Conservation (phyloP, 2,329 filamentous ascomycete genomes). For the Amauroascus verrucosus region DNA sequence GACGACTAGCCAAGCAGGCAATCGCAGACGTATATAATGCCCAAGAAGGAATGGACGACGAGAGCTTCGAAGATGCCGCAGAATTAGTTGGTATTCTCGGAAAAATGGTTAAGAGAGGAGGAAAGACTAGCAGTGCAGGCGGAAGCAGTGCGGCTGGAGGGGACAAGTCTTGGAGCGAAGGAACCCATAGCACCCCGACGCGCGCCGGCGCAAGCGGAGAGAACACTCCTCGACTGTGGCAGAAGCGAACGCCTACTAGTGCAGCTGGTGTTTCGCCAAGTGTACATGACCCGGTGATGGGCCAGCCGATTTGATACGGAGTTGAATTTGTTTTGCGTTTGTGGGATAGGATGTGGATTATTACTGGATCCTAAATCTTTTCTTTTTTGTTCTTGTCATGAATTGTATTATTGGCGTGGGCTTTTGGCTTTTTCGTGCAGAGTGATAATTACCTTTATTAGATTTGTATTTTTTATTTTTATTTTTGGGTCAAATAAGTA, state of each 20-base stretch:
- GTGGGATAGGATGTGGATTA: background rate
- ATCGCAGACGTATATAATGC: constrained; percentile 88
- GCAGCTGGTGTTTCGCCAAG: constrained; percentile 3
- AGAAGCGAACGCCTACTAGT: constrained; percentile 9
- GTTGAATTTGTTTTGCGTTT: background rate
- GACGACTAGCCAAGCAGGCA: constrained; percentile 66
- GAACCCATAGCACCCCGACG: constrained; percentile 23
- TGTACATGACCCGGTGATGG: background rate
- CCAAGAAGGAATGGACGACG: constrained; percentile 84
- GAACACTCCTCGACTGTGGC: constrained; percentile 13
- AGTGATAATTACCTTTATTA: background rate
- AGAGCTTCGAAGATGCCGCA: constrained; percentile 86
- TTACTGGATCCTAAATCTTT: background rate
- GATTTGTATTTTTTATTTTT: background rate
- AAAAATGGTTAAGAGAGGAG: constrained; percentile 74
- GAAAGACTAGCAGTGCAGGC: constrained; percentile 25
- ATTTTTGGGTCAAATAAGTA: background rate
- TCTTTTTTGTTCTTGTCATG: background rate
- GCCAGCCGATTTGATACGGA: constrained; percentile 5
- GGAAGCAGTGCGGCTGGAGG: constrained; percentile 26
- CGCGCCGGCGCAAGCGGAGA: constrained; percentile 8
- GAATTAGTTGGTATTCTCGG: constrained; percentile 77
- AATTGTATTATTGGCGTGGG: background rate
- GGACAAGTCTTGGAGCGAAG: constrained; percentile 26
- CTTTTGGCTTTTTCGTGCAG: background rate